These are phyloP conservation scores for Dictyostelium firmibasis DNA, from an alignment of 78 protist genomes.

Conservation along the genomic window DNA sequence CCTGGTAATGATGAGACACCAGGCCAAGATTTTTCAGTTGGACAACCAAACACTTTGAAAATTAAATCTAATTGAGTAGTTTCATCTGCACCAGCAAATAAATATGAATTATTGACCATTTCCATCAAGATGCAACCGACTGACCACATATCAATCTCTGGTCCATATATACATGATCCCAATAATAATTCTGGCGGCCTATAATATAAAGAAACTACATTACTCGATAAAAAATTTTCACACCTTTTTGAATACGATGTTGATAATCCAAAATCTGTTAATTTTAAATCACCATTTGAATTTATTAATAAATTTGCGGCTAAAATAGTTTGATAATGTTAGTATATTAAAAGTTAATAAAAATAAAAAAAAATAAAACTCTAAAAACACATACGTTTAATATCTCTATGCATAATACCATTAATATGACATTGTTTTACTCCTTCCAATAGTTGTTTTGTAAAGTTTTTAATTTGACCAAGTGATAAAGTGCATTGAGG, in stretches of 20 bases:
- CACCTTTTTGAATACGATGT: conserved; percentile 30
- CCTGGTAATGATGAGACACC: conserved; percentile 51
- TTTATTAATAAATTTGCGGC: conserved; percentile 85
- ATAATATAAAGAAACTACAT: conserved; percentile 78
- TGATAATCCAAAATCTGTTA: conserved; percentile 93
- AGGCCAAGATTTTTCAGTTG: conserved; percentile 75
- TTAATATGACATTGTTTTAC: conserved; percentile 13
- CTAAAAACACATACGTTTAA: conserved; percentile 31
- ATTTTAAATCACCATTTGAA: conserved; percentile 26
- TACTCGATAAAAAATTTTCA: conserved; percentile 11
- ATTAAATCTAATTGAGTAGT: conserved; percentile 50
- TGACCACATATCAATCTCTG: conserved; percentile 88
- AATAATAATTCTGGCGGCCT: conserved; percentile 92
- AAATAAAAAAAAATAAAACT: too few species aligned
- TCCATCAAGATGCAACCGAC: conserved; percentile 89
- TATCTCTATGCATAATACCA: conserved; percentile 54
- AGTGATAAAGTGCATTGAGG: background rate
- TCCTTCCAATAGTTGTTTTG: conserved; percentile 26
- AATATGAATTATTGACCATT: conserved; percentile 72
- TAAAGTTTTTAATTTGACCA: conserved; percentile 29
- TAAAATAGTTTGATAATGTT: background rate
- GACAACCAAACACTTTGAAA: conserved; percentile 70
- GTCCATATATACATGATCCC: conserved; percentile 82
- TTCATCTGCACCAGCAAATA: conserved; percentile 80
- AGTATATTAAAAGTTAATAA: too few species aligned